Base-by-base conservation (phyloP, 164 flowering plant species). In the Vitis cinerea region DNA sequence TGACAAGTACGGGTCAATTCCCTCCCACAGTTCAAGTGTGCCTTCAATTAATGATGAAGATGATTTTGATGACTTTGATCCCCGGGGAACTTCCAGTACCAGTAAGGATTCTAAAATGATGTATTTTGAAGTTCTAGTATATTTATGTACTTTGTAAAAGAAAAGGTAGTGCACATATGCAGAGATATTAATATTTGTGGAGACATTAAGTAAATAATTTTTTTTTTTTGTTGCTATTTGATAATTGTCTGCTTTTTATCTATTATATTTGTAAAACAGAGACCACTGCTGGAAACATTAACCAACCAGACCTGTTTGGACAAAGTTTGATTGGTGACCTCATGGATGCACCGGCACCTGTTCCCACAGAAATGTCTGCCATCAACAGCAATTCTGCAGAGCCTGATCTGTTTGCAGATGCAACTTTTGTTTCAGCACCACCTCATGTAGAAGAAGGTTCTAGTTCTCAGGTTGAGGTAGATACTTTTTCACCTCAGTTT, bases 21-120 rank as follows among this genome's bases (percentile, higher is more conserved):
- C 85, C 53, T 59, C 89, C 50, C 85, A 86, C 76, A 80, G 77
- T 71, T 74, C 85, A 56, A 82, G 47, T 75, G 75, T 75, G 62
- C 80, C 84, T 53, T 71, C 81, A 68, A 81, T 71, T 67, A 76
- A 77, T 58, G 69, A 73, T 78, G 95, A 88, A 15, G 97, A 92
- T 75, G 97, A 92, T 69, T 83, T 85, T 82, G 98, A 92, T 77
- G 98, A 93, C 81, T 96, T 96, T 78, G 91, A 96, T 80, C 99
- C 99, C 31, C 85, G 99, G 15, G 99, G 97, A 74, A 84, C 90
- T 63, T 84, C 92, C 48, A 80, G 66, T 53, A 63, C 81, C 69
- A 90, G 99, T 93, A 84, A 86, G 92, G 70, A 63, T 52, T 57
- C 47, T 63, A 13, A 37, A 57, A 30, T 27, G 49, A 15, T 29